These are phyloP conservation scores for Sporothrix sp. DNA, from an alignment of 2,329 filamentous ascomycete species.

Conservation along the genomic window DNA sequence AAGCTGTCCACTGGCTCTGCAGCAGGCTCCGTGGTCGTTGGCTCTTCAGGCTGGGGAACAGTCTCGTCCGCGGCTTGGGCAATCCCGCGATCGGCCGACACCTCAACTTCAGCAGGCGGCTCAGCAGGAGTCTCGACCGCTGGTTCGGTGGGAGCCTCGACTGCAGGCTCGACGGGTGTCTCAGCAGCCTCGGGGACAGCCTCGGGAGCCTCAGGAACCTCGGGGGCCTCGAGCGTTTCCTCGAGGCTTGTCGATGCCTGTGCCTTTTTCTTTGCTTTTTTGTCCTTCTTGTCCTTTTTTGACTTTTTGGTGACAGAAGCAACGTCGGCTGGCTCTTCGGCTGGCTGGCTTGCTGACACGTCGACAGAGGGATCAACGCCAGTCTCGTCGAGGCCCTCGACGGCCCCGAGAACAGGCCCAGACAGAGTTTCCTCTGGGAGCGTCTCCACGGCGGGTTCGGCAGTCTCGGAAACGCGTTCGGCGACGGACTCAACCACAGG, in stretches of 20 bases:
- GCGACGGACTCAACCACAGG: too few relatives aligned
- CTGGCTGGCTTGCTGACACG: background rate
- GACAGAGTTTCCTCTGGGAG: too few relatives aligned
- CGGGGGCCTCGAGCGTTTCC: background rate
- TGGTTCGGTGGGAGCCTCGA: too few relatives aligned
- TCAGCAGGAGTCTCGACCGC: too few relatives aligned
- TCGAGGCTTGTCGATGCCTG: background rate
- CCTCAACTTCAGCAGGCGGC: background rate
- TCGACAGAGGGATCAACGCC: too few relatives aligned
- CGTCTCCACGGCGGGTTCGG: too few relatives aligned
- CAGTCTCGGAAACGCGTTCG: too few relatives aligned
- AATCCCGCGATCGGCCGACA: background rate
- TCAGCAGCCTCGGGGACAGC: background rate
- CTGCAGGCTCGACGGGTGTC: background rate
- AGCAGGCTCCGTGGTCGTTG: background rate
- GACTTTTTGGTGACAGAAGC: conserved; percentile 3
- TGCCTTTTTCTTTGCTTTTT: conserved; percentile 4
- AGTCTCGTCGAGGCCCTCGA: background rate
- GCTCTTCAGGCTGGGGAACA: background rate
- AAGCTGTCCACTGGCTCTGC: background rate
- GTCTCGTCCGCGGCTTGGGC: background rate
- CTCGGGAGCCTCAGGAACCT: background rate
- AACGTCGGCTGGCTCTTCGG: background rate
- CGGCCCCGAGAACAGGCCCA: background rate
- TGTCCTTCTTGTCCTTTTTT: conserved; percentile 13